Evolutionary conservation across 345 rosid genomes (phyloP), one percentile per base, ranked within the genome.

Genomic region (Toxicodendron radicans): DNA sequence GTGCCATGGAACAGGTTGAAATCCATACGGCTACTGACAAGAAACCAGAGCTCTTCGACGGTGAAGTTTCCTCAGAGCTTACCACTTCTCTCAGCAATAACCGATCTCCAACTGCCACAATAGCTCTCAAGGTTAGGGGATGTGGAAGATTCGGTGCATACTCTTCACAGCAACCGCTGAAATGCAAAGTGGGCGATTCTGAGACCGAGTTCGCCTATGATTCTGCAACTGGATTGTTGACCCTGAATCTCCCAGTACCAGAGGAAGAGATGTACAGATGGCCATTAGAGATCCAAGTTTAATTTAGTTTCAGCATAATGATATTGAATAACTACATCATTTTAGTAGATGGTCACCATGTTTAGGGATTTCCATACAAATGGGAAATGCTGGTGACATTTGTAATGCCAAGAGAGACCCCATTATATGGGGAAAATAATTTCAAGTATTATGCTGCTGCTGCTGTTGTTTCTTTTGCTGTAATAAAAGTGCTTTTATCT

Each of bases 221-320:
- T 51, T 11, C 81, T 0, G 88, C 79, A 53, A 80, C 77, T 1
- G 97, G 98, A 14, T 84, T 95, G 49, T 81, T 90, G 76, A 88
- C 87, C 7, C 51, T 87, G 79, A 76, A 58, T 48, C 83, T 95
- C 11, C 97, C 97, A 0, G 84, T 83, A 16, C 84, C 92, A 0
- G 81, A 16, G 56, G 91, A 88, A 76, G 98, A 93, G 71, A 90
- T 91, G 98, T 88, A 89, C 80, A 85, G 89, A 83, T 95, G 99
- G 99, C 80, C 76, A 6, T 79, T 95, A 21, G 89, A 90, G 84
- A 87, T 93, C 65, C 82, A 81, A 73, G 85, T 95, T 70, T 91
- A 80, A 79, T 24, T 46, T 27, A 38, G 66, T 17, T 64, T 68
- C 12, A 33, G 16, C 43, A 27, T 65, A 3, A 69, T 69, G 56